A percentile compares a stretch with the other conserved stretches of the same genome.
phyloP scores from a whole-genome alignment of 805 yeast genomes.

The Candida khao-thaluensis region DNA sequence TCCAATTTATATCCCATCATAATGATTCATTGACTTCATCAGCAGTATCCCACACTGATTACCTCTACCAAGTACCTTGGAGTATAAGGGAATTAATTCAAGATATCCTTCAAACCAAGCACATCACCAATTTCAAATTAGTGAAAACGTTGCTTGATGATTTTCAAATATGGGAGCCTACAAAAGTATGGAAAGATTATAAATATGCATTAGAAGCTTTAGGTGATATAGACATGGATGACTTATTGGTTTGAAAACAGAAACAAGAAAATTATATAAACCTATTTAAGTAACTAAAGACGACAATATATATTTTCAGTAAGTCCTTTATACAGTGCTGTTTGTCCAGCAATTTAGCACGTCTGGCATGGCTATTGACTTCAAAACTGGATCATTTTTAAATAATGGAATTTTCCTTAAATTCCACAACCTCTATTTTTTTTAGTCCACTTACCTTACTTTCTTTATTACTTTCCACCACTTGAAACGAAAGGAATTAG shows the following conservation, averaged over 20 bases:
- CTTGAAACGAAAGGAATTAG: no score
- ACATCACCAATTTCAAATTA: conserved; percentile 26
- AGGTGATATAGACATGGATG: conserved; percentile 30
- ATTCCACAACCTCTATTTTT: no score
- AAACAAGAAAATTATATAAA: no score
- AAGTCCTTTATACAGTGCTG: neutral
- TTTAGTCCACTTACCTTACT: no score
- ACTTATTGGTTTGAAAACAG: conserved; percentile 24
- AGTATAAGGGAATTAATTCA: conserved; percentile 36
- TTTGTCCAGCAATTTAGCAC: conserved; percentile 4
- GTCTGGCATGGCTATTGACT: neutral
- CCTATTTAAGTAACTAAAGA: neutral
- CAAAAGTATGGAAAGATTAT: conserved; percentile 32
- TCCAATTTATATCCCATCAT: conserved; percentile 12
- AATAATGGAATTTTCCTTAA: neutral
- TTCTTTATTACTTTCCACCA: no score
- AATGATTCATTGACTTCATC: conserved; percentile 3
- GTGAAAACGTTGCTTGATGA: conserved; percentile 24
- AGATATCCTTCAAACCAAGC: conserved; percentile 31
- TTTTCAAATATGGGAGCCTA: conserved; percentile 31
- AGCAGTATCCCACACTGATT: neutral
- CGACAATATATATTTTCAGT: conserved; percentile 2
- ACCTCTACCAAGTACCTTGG: conserved; percentile 37
- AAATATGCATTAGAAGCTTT: conserved; percentile 34
- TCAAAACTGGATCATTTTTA: neutral